Base-by-base conservation (phyloP, 1,284 basidiomycete genomes). In the Malassezia psittaci region DNA sequence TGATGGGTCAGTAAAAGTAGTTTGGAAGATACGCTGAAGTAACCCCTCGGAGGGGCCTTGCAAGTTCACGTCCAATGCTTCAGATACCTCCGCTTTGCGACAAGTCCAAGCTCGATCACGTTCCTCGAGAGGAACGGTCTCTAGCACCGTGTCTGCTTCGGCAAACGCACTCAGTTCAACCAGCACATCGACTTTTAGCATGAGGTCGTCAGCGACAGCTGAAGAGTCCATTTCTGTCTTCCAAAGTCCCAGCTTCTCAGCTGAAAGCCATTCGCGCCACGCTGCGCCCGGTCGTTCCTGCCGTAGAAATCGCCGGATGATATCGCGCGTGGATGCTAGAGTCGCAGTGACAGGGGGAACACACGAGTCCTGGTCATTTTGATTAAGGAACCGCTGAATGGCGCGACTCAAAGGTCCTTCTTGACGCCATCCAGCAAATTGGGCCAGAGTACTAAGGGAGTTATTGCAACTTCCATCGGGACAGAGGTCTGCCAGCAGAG, bases 11-110 rank as follows among this genome's bases (percentile, higher is more conserved):
- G 50, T 51, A 15, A 65, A 53, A 36, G 68, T 64, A 41, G 65
- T 54, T 29, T 51, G 57, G 50, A 69, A 72, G 54, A 69, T 66
- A 41, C 34, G 51, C 57, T 61, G 54, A 12, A 68, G 61, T 29
- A 59, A 51, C 16, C 61, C 60, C 40, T 60, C 61, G 3, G 53
- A 59, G 5, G 63, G 66, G 21, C 66, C 66, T 1, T 61, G 35
- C 0, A 54, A 52, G 0, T 57, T 59, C 1, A 62, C 47, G 21
- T 60, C 54, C 36, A 62, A 44, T 1, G 62, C 62, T 11, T 47
- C 34, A 6, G 60, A 54, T 5, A 57, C 62, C 8, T 41, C 44
- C 10, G 59, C 43, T 34, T 51, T 57, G 40, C 62, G 60, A 9
- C 44, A 51, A 32, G 62, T 55, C 9, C 51, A 49, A 45, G 62